A percentile compares a stretch with the other conserved stretches of the same genome.
Evolutionary conservation across 169 alveolate genomes (phyloP).

Genomic region (Eimeria sp.): DNA sequence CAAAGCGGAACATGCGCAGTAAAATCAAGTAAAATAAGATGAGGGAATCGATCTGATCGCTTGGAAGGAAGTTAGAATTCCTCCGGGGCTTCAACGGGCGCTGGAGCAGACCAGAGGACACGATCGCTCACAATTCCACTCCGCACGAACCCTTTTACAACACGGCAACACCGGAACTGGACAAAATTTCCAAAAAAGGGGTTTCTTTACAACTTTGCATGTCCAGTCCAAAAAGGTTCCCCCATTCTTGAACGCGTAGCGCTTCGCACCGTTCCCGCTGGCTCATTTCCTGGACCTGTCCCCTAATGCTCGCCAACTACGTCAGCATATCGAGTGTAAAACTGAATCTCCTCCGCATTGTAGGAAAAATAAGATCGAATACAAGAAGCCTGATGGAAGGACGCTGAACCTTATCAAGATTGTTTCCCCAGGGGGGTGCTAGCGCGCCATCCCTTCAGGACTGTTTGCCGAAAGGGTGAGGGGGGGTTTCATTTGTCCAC

Average conservation of each 20-base stretch:
- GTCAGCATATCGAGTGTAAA: conserved; percentile 17
- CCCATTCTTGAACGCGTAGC: neutral
- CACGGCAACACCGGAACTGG: neutral
- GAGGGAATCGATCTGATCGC: neutral
- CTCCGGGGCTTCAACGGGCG: conserved; percentile 7
- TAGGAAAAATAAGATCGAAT: neutral
- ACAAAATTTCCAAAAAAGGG: neutral
- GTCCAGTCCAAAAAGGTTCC: neutral
- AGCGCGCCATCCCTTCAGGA: conserved; percentile 48
- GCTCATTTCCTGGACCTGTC: conserved; percentile 65
- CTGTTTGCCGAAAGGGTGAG: conserved; percentile 43
- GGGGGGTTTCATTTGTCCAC: neutral
- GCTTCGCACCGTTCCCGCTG: conserved; percentile 34
- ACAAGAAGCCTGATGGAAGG: conserved; percentile 42
- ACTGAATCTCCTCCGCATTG: neutral
- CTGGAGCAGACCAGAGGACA: conserved; percentile 64
- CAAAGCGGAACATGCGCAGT: neutral
- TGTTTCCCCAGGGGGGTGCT: conserved; percentile 57
- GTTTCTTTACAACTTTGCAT: neutral
- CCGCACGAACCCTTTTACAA: neutral
- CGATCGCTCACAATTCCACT: neutral
- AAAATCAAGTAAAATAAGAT: neutral
- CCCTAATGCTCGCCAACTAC: conserved; percentile 21
- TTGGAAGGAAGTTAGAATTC: neutral
- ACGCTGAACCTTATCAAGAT: conserved; percentile 11